phyloP scores from a whole-genome alignment of 2,329 filamentous ascomycete genomes.

The Colletotrichum eleusines region DNA sequence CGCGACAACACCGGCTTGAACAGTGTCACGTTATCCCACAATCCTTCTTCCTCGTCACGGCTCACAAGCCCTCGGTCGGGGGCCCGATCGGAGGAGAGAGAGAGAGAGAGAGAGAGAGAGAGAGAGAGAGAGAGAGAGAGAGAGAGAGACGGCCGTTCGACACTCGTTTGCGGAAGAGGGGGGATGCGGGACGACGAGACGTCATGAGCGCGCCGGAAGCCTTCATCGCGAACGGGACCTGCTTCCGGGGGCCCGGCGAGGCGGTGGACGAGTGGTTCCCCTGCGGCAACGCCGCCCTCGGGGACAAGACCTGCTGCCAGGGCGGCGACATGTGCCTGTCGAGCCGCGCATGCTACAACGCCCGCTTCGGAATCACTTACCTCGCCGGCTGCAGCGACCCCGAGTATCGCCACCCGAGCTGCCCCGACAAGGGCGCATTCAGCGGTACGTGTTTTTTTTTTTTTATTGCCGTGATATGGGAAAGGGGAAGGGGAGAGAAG shows the following conservation, averaged over 20 bases:
- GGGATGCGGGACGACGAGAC: background rate
- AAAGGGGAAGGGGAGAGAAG: too few species aligned
- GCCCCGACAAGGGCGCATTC: conserved; percentile 50
- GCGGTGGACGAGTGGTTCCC: conserved; percentile 46
- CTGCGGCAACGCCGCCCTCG: conserved; percentile 50
- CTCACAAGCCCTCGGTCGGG: background rate
- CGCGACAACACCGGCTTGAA: background rate
- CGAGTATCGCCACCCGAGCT: conserved; percentile 48
- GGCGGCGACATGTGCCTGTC: conserved; percentile 50
- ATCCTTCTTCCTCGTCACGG: too few species aligned
- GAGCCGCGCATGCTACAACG: conserved; percentile 46
- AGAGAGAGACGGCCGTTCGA: background rate
- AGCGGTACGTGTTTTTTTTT: conserved; percentile 28
- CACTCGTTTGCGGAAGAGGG: background rate
- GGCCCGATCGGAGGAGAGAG: background rate
- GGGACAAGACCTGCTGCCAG: conserved; percentile 50
- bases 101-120: too few species aligned
- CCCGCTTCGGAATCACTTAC: conserved; percentile 50
- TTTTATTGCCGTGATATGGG: background rate
- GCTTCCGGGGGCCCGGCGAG: conserved; percentile 44
- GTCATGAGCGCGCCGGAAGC: conserved; percentile 43
- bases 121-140: too few species aligned
- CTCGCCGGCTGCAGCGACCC: conserved; percentile 53
- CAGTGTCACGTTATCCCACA: background rate
- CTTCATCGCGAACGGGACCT: conserved; percentile 52